Percentiles rank a stretch among this genome's conserved stretches.
phyloP scores from a whole-genome alignment of 345 rosid species.

The Angophora floribunda region DNA sequence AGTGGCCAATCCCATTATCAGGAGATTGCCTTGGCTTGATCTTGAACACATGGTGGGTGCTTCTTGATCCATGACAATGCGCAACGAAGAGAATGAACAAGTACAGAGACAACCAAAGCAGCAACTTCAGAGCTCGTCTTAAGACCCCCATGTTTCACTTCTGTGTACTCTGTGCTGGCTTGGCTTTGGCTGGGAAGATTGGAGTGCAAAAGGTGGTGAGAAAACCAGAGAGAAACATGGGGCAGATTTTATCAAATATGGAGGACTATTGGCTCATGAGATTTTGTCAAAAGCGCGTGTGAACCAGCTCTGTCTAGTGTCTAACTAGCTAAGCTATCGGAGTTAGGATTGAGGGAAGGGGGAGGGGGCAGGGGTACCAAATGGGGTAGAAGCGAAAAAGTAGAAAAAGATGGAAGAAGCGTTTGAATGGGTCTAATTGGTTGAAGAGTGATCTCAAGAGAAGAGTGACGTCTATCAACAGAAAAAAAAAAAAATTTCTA shows the following conservation, averaged over 20 bases:
- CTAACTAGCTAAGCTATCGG: background rate
- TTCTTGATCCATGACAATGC: conserved; percentile 1
- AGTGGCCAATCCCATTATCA: conserved; percentile 23
- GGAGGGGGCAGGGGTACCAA: background rate
- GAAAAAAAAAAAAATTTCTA: background rate
- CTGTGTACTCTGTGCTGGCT: background rate
- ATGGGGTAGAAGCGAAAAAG: background rate
- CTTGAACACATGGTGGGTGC: background rate
- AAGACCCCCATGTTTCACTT: background rate
- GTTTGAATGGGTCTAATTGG: conserved; percentile 2
- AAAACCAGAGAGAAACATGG: background rate
- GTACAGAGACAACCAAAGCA: background rate
- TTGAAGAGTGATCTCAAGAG: background rate
- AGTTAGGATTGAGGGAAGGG: background rate
- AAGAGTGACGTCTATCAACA: background rate
- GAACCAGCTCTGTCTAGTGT: background rate
- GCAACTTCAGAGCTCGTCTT: background rate
- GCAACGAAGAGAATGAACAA: background rate
- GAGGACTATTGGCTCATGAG: background rate
- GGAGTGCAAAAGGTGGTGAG: background rate
- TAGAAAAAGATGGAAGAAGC: background rate
- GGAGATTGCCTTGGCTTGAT: background rate
- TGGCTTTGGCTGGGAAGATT: background rate
- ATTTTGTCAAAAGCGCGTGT: background rate
- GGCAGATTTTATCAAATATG: background rate